Base-by-base conservation (phyloP, 2,329 filamentous ascomycete species). In the Chrysoporthe cubensis region DNA sequence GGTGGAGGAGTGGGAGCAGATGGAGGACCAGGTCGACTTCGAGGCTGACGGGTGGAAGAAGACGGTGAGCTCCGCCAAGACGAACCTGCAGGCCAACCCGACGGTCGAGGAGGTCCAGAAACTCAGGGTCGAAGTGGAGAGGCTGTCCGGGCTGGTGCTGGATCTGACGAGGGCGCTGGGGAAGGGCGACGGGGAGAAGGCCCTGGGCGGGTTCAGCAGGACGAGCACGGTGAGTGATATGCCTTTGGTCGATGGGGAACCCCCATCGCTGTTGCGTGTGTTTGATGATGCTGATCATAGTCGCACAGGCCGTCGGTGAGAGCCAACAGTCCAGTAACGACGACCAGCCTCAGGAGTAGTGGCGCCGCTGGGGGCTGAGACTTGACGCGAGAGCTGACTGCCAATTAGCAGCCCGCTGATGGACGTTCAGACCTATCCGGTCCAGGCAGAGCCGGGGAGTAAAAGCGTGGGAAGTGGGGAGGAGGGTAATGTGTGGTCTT, bases 1-100 rank as follows among this genome's bases (percentile, higher is more conserved):
- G 0, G 81, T 91, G 9, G 91, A 98, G 75, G 95, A 97, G 77
- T 99, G 96, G 96, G 96, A 99, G 80, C 91, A 97, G 77, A 83
- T 95, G 75, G 80, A 84, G 9, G 83, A 83, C 7, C 86, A 91
- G 64, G 76, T 95, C 26, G 91, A 97, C 75, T 92, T 96, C 74
- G 92, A 97, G 74, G 83, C 87, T 0, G 92, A 95, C 70, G 93
- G 91, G 0, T 99, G 96, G 96, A 83, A 86, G 46, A 93, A 96
- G 83, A 90, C 86, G 66, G 94, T 97, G 2, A 84, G 88, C 62
- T 80, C 83, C n/a, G 90, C 88, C 32, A 92, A 89, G 76, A 91
- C 94, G 0, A 93, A 98, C 77, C 87, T 98, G 4, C 91, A 93
- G 73, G 87, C 90, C 43, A 93, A 97, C 71, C 87, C 86, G 13